Evolutionary conservation across 352 stramenopile species (phyloP).

Genomic region (Phytophthora podocarpi): DNA sequence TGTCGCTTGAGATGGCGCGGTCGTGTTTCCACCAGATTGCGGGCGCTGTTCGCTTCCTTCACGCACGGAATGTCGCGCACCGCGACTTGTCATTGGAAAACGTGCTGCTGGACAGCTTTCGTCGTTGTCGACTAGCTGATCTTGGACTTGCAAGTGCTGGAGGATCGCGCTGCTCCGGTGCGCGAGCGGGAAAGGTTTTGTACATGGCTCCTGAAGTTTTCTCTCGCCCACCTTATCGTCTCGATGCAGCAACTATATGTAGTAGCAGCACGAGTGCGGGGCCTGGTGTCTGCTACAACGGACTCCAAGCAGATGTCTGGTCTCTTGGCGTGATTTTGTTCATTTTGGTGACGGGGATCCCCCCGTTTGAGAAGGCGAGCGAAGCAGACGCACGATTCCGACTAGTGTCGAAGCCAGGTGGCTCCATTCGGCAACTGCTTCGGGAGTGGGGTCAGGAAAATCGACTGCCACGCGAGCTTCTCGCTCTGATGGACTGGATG

Average conservation of each 20-base stretch:
- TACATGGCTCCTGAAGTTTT: conserved; percentile 77
- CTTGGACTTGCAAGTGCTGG: conserved; percentile 58
- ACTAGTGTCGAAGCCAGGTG: conserved; percentile 35
- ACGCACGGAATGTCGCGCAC: conserved; percentile 58
- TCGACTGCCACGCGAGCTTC: conserved; percentile 35
- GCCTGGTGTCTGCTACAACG: conserved; percentile 40
- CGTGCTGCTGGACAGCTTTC: conserved; percentile 52
- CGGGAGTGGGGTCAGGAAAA: conserved; percentile 45
- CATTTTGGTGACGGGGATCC: conserved; percentile 58
- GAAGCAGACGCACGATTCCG: conserved; percentile 63
- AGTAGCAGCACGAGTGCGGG: conserved; percentile 11
- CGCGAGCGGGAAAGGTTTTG: conserved; percentile 59
- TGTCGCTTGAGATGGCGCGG: conserved; percentile 36
- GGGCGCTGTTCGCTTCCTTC: conserved; percentile 52
- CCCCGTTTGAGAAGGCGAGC: conserved; percentile 49
- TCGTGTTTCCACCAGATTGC: conserved; percentile 56
- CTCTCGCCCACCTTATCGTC: conserved; percentile 8
- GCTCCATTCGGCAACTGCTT: conserved; percentile 44
- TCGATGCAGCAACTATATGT: background rate
- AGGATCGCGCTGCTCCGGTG: conserved; percentile 38
- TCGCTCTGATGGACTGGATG: conserved; percentile 44
- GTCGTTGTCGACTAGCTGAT: conserved; percentile 53
- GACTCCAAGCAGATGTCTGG: conserved; percentile 62
- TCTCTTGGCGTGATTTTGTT: conserved; percentile 72
- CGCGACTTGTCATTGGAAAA: conserved; percentile 76